Evolutionary conservation across 2,329 filamentous ascomycete species (phyloP).

Genomic region (Pseudogymnoascus sp.): DNA sequence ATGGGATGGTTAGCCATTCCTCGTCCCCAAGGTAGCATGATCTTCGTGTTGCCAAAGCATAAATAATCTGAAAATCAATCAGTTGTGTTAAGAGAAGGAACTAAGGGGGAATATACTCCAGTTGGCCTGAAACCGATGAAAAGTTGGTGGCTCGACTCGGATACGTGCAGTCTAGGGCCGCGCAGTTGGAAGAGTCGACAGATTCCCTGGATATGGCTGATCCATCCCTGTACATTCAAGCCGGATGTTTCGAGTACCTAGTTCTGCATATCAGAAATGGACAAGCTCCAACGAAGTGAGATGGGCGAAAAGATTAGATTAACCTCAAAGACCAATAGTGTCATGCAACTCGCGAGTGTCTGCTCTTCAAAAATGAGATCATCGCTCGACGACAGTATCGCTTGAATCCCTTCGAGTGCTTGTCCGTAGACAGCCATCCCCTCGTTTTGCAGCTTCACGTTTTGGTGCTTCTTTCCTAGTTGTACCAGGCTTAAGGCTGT

Average conservation of each 20-base stretch:
- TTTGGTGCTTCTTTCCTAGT: conserved; percentile 11
- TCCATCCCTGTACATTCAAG: conserved; percentile 10
- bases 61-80: conserved; percentile 12
- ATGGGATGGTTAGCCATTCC: conserved; percentile 14
- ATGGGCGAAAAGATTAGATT: conserved; percentile 8
- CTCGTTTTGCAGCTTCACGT: conserved; percentile 11
- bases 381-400: conserved; percentile 8
- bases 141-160: conserved; percentile 12
- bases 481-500: conserved; percentile 12
- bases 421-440: conserved; percentile 13
- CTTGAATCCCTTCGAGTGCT: conserved; percentile 11
- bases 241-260: conserved; percentile 12
- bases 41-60: conserved; percentile 12
- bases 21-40: conserved; percentile 12
- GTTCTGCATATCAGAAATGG: conserved; percentile 12
- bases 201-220: conserved; percentile 11
- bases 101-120: conserved; percentile 13
- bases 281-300: conserved; percentile 9
- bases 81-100: conserved; percentile 10
- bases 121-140: conserved; percentile 11
- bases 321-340: conserved; percentile 13
- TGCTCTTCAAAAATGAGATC: conserved; percentile 12
- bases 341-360: conserved; percentile 13
- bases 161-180: conserved; percentile 11
- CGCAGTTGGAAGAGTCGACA: conserved; percentile 11